phyloP scores from a whole-genome alignment of 768 basidiomycete genomes.

The Boletus vermiculosoides region DNA sequence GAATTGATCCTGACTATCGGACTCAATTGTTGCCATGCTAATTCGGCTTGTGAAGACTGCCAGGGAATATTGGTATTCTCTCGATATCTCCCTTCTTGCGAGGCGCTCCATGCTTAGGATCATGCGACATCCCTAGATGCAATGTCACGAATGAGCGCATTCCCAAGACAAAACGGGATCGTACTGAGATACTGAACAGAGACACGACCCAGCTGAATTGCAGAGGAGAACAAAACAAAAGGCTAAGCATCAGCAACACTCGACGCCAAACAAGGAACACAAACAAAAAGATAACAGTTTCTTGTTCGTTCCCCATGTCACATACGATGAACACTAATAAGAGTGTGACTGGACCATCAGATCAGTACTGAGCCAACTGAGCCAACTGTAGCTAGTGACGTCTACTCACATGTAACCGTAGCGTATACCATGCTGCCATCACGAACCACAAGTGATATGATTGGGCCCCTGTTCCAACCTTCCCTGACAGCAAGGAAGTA shows the following conservation, averaged over 20 bases:
- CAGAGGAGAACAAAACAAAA: neutral
- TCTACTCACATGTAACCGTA: slow-evolving; percentile 7
- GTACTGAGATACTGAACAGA: slow-evolving; percentile 14
- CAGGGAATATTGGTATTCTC: neutral
- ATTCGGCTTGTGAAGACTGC: slow-evolving; percentile 13
- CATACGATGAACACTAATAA: neutral
- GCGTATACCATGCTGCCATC: slow-evolving; percentile 15
- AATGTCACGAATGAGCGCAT: neutral
- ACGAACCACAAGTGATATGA: slow-evolving; percentile 22
- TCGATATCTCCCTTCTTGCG: neutral
- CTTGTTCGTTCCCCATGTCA: neutral
- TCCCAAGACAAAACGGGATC: neutral
- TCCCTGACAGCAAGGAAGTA: slow-evolving; percentile 14
- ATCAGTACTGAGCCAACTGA: neutral
- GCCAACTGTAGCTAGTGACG: neutral
- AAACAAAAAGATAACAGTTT: slow-evolving; percentile 6
- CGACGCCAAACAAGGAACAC: neutral
- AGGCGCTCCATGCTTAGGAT: slow-evolving; percentile 25
- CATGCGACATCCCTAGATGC: slow-evolving; percentile 24
- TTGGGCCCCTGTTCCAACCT: slow-evolving; percentile 18
- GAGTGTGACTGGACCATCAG: neutral
- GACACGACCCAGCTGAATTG: slow-evolving; percentile 15
- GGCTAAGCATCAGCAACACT: neutral
- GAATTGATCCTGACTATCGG: neutral
- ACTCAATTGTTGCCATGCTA: neutral